These are phyloP conservation scores for Penicillium sp. DNA, from an alignment of 2,329 filamentous ascomycete genomes.

Conservation along the genomic window DNA sequence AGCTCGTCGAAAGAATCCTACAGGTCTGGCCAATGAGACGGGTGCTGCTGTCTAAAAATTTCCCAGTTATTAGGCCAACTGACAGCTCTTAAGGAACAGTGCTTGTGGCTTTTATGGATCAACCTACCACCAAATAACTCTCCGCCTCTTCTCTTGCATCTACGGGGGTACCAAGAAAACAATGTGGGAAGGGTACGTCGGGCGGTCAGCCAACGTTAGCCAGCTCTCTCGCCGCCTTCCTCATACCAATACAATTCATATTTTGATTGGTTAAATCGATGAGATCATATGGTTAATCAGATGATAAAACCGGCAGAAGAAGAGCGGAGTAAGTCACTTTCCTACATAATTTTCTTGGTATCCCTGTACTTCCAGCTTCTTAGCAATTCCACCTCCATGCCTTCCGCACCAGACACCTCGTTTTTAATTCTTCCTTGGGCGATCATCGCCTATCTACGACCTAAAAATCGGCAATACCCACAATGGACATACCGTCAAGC, in stretches of 20 bases:
- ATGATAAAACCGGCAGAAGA: too few relatives aligned
- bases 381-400: not conserved
- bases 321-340: too few relatives aligned
- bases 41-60: not conserved
- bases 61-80: not conserved
- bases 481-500: conserved; percentile 3
- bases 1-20: not conserved
- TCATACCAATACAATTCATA: too few relatives aligned
- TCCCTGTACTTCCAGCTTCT: not conserved
- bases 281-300: too few relatives aligned
- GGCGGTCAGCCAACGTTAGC: too few relatives aligned
- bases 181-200: too few relatives aligned
- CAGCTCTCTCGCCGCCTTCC: too few relatives aligned
- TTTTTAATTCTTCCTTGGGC: not conserved
- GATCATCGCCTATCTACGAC: not conserved
- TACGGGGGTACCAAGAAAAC: too few relatives aligned
- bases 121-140: not conserved
- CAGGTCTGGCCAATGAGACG: not conserved
- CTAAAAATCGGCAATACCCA: not conserved
- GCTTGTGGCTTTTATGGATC: not conserved
- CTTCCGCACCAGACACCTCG: not conserved
- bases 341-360: too few relatives aligned
- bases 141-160: not conserved
- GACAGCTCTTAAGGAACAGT: not conserved
- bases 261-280: too few relatives aligned